Evolutionary conservation across 176 grass and related monocot genomes (phyloP), one percentile per base, ranked within the genome.

Genomic region (Hyparrhenia diplandra): DNA sequence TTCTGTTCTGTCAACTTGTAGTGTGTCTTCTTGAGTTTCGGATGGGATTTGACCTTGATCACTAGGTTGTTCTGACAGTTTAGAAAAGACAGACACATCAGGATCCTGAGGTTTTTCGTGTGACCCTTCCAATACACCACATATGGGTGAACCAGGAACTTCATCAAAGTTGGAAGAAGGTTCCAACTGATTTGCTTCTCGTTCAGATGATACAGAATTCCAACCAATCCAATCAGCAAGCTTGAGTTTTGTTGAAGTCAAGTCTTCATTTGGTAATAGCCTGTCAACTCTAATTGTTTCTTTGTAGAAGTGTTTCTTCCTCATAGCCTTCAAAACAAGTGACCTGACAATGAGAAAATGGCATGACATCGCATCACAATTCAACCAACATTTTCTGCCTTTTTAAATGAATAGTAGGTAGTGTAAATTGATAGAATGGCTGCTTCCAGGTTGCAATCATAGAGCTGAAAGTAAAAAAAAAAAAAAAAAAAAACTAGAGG

Each of bases 281-380:
- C 89, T 97, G 61, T 97, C 87, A 0, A 94, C 82, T 87, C 78
- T 83, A 36, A 97, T 94, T 67, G 94, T 90, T 90, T 89, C 89
- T 67, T 97, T 92, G 85, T 97, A 90, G 71, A 92, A 97, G 77
- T 97, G 81, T 64, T 97, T 97, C 80, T 89, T 97, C 86, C 88
- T 97, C 78, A 89, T 65, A 73, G 89, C 83, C 66, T 78, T 92
- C 34, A 73, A 80, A 69, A 97, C 28, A 32, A 97, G 74, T 59
- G 80, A 81, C 83, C 91, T 97, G 78, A 28, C 20, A 71, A 60
- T 23, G 45, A 67, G 76, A 13, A 43, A 85, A 73, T 28, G 13
- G 27, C 77, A 81, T 21, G 12, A 4, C 10, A 72, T 30, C 10
- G 25, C 55, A 66, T 83, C 35, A 32, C 31, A 32, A 32, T 32